Conservation (phyloP, 1,139 yeast genomes). For the Geotrichum aggregatum region DNA sequence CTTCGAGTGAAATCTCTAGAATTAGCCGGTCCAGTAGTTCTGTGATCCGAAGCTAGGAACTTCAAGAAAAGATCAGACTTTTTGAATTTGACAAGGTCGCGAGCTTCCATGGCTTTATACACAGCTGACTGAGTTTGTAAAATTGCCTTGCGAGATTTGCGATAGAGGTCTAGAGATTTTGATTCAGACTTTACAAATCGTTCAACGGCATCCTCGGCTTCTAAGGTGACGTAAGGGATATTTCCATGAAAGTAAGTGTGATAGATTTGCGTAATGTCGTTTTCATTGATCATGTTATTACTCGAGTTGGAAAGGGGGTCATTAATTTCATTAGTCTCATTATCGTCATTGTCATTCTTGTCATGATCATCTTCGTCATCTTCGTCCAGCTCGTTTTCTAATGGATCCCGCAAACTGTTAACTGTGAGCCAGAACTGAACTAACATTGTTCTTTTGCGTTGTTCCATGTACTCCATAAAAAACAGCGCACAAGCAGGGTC, state of each 20-base stretch:
- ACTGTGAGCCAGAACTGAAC: conserved; percentile 66
- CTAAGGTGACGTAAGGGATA: conserved; percentile 25
- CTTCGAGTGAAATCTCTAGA: background rate
- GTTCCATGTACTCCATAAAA: conserved; percentile 57
- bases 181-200: conserved; percentile 27
- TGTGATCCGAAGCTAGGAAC: conserved; percentile 17
- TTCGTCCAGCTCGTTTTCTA: conserved; percentile 46
- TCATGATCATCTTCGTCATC: conserved; percentile 1
- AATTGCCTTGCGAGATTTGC: conserved; percentile 52
- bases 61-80: conserved; percentile 40
- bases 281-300: conserved; percentile 23
- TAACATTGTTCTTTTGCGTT: conserved; percentile 43
- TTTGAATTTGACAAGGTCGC: conserved; percentile 57
- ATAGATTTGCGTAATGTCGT: conserved; percentile 44
- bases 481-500: conserved; percentile 48
- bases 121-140: conserved; percentile 55
- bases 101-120: conserved; percentile 46
- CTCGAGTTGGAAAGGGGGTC: background rate
- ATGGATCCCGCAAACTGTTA: conserved; percentile 65
- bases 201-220: conserved; percentile 28
- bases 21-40: background rate
- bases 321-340: background rate
- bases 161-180: conserved; percentile 22
- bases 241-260: conserved; percentile 41
- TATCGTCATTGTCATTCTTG: background rate